Conservation (phyloP, 202 grass and related monocot species). For the Panicum virgatum region DNA sequence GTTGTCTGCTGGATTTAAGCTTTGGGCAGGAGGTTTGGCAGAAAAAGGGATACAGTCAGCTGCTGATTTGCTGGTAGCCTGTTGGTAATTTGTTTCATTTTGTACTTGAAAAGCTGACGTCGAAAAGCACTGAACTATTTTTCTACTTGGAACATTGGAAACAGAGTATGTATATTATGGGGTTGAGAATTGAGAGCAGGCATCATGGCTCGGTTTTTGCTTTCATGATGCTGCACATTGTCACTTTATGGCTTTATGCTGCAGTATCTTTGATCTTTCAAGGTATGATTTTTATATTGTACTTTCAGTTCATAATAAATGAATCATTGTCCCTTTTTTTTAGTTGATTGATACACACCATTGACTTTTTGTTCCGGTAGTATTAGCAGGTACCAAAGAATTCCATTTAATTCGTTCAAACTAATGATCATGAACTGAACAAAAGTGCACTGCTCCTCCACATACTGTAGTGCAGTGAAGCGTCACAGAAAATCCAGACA, state of each 20-base stretch:
- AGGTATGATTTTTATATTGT: neutral
- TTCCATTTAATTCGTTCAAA: neutral
- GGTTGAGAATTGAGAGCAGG: neutral
- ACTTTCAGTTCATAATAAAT: neutral
- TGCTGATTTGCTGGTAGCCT: too few relatives aligned
- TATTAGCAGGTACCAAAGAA: neutral
- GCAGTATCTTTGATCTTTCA: neutral
- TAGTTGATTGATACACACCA: too few relatives aligned
- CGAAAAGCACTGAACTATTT: neutral
- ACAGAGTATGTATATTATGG: neutral
- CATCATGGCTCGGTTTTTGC: neutral
- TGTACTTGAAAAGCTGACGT: neutral
- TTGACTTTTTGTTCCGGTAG: too few relatives aligned
- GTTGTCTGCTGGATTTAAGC: conserved; percentile 31
- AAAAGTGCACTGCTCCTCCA: neutral
- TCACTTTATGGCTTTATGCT: neutral
- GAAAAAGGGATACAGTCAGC: neutral
- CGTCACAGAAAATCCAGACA: conserved; percentile 18
- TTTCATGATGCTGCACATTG: neutral
- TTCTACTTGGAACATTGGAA: neutral
- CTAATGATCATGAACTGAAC: neutral
- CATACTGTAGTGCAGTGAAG: neutral
- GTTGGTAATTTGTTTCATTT: neutral
- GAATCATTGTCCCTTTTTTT: neutral
- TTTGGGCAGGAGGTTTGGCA: conserved; percentile 19